These are phyloP conservation scores for Kazachstania viticola DNA, from an alignment of 805 yeast genomes.

Conservation along the genomic window DNA sequence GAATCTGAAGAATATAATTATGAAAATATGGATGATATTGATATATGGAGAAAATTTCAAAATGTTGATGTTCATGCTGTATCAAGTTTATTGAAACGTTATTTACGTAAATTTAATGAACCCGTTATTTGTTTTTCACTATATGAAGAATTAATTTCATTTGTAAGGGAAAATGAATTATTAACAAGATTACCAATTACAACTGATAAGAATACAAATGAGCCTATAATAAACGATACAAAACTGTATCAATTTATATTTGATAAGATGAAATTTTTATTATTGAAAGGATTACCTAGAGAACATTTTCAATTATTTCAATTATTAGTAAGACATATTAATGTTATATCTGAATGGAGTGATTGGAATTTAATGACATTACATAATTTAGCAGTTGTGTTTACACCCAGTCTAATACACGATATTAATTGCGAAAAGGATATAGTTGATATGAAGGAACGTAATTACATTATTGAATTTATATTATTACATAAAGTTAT, in stretches of 20 bases:
- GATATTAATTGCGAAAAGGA: constrained; percentile 74
- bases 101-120: constrained; percentile 70
- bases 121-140: constrained; percentile 66
- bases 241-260: neutral
- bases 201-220: constrained; percentile 5
- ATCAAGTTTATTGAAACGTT: constrained; percentile 77
- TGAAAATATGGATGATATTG: constrained; percentile 41
- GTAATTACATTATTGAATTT: constrained; percentile 70
- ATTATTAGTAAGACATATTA: constrained; percentile 52
- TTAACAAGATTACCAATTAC: constrained; percentile 10
- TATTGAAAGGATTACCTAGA: constrained; percentile 36
- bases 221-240: constrained; percentile 3
- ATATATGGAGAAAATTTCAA: constrained; percentile 24
- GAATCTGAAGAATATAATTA: constrained; percentile 5
- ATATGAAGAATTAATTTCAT: constrained; percentile 55
- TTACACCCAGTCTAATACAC: constrained; percentile 85
- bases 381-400: constrained; percentile 78
- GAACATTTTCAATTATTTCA: constrained; percentile 54
- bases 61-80: constrained; percentile 44
- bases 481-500: constrained; percentile 28
- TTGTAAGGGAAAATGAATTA: constrained; percentile 30
- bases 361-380: constrained; percentile 66
- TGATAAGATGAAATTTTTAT: neutral
- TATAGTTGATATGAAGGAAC: constrained; percentile 68
- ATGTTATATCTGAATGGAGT: constrained; percentile 42